These are phyloP conservation scores for Cercospora sesami DNA, from an alignment of 2,329 filamentous ascomycete species.

Conservation along the genomic window DNA sequence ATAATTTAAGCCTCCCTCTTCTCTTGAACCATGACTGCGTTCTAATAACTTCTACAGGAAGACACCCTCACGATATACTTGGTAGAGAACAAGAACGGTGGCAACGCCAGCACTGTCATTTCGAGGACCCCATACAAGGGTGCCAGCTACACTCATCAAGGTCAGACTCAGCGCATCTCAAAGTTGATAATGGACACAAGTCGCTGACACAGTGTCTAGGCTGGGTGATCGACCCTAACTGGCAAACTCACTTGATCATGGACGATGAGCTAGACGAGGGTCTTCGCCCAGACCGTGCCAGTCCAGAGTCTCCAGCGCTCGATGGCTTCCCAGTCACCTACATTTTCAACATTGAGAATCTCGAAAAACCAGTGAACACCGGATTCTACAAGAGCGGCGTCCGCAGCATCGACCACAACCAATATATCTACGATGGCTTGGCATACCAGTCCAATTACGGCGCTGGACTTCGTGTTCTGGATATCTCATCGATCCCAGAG, in stretches of 20 bases:
- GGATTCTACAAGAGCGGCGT: constrained; percentile 42
- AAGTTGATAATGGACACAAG: background rate
- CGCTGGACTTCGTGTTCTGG: constrained; percentile 40
- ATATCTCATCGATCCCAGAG: constrained; percentile 41
- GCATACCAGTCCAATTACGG: constrained; percentile 44
- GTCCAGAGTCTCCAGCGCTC: constrained; percentile 28
- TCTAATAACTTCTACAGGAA: background rate
- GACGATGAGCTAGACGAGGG: constrained; percentile 59
- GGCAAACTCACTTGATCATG: constrained; percentile 51
- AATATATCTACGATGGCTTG: constrained; percentile 43
- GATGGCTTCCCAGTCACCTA: constrained; percentile 53
- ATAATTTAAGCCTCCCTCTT: constrained; percentile 51
- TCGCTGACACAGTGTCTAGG: constrained; percentile 46
- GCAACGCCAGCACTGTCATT: constrained; percentile 43
- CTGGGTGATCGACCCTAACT: constrained; percentile 52
- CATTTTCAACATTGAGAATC: constrained; percentile 52
- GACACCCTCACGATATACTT: constrained; percentile 51
- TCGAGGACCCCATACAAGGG: constrained; percentile 53
- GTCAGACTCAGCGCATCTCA: background rate
- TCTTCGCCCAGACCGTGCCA: constrained; percentile 40
- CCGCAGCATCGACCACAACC: constrained; percentile 46
- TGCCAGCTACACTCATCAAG: constrained; percentile 48
- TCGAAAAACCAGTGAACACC: constrained; percentile 46
- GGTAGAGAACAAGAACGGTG: constrained; percentile 46
- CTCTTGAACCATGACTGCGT: background rate